phyloP scores from a whole-genome alignment of 352 stramenopile species.

The Pythium sp. region DNA sequence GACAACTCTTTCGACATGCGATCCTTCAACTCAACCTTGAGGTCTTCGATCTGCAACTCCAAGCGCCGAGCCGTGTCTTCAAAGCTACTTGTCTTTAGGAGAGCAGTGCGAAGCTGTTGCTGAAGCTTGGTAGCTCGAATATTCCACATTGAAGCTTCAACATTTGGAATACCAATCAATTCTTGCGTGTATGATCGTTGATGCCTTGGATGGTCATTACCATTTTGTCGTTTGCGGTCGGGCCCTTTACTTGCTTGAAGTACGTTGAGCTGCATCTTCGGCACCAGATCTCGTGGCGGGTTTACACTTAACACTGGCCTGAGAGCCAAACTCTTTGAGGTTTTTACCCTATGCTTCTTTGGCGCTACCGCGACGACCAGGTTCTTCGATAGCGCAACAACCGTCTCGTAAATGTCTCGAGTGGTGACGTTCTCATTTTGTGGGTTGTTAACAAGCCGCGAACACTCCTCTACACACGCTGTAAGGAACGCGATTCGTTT shows the following conservation, averaged over 20 bases:
- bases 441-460: constrained; percentile 25
- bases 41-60: constrained; percentile 34
- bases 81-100: constrained; percentile 44
- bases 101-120: constrained; percentile 29
- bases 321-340: neutral
- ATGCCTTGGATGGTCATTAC: neutral
- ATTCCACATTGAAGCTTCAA: constrained; percentile 19
- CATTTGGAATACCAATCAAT: neutral
- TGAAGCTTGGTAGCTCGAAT: constrained; percentile 35
- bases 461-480: constrained; percentile 40
- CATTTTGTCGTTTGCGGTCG: neutral
- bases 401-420: constrained; percentile 35
- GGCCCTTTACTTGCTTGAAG: neutral
- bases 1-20: constrained; percentile 29
- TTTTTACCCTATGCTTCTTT: neutral
- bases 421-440: constrained; percentile 20
- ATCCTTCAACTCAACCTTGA: constrained; percentile 34
- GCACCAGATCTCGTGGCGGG: neutral
- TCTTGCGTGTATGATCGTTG: neutral
- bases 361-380: neutral
- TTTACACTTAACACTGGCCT: neutral
- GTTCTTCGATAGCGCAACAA: constrained; percentile 31
- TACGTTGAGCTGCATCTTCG: neutral
- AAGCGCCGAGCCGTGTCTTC: constrained; percentile 40
- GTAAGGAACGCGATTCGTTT: constrained; percentile 43